phyloP scores from a whole-genome alignment of 2,329 filamentous ascomycete genomes.

The Knoxdaviesia capensis region DNA sequence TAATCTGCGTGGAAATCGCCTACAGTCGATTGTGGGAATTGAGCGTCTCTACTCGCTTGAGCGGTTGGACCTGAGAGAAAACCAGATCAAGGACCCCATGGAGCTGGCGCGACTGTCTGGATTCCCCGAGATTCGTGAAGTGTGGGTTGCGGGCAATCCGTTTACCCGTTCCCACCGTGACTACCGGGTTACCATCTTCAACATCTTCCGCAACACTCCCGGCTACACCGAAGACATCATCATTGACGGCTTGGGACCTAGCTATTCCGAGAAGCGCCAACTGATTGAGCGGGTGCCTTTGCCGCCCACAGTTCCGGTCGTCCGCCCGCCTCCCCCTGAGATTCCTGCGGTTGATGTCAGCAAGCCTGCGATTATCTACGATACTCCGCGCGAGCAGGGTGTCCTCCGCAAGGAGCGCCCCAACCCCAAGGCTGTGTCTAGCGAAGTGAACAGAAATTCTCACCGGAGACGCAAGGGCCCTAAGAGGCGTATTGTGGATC shows the following conservation, averaged over 20 bases:
- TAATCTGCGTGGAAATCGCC: conserved; percentile 74
- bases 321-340: conserved; percentile 47
- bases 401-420: conserved; percentile 41
- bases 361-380: conserved; percentile 42
- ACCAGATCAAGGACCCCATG: conserved; percentile 72
- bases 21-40: conserved; percentile 72
- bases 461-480: conserved; percentile 38
- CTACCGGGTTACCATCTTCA: conserved; percentile 85
- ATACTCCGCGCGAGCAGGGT: conserved; percentile 24
- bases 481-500: conserved; percentile 44
- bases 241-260: conserved; percentile 68
- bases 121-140: conserved; percentile 77
- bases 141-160: conserved; percentile 83
- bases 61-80: conserved; percentile 78
- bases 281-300: conserved; percentile 67
- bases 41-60: conserved; percentile 79
- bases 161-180: conserved; percentile 73
- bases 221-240: conserved; percentile 81
- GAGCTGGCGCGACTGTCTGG: conserved; percentile 78
- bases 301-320: conserved; percentile 54
- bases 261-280: conserved; percentile 68
- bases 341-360: conserved; percentile 43
- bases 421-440: conserved; percentile 28
- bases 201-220: conserved; percentile 75
- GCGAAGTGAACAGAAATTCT: conserved; percentile 36